Evolutionary conservation across 2,329 filamentous ascomycete genomes (phyloP).

Genomic region (Venturia nashicola): DNA sequence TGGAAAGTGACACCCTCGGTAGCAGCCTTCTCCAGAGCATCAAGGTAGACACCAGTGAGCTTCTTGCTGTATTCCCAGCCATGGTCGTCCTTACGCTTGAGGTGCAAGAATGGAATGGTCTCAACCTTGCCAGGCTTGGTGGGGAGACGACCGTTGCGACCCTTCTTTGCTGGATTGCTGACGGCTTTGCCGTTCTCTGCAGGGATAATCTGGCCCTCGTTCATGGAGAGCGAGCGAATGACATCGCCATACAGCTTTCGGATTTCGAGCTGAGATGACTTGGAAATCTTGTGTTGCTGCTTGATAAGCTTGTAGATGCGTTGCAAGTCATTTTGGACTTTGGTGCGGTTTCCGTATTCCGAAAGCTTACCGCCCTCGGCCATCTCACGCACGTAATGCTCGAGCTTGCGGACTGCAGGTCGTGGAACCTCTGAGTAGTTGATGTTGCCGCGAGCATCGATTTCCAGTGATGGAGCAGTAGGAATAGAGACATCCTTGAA

Average conservation of each 20-base stretch:
- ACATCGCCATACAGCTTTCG: slow-evolving; percentile 91
- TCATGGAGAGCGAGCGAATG: slow-evolving; percentile 90
- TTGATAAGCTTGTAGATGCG: slow-evolving; percentile 97
- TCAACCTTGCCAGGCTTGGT: slow-evolving; percentile 80
- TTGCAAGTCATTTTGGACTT: slow-evolving; percentile 90
- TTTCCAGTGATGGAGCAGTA: slow-evolving; percentile 82
- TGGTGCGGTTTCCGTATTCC: slow-evolving; percentile 94
- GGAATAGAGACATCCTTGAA: slow-evolving; percentile 95
- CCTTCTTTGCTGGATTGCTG: slow-evolving; percentile 46
- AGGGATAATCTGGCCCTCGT: slow-evolving; percentile 91
- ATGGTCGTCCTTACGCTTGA: slow-evolving; percentile 86
- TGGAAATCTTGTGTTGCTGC: slow-evolving; percentile 95
- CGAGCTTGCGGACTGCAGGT: slow-evolving; percentile 84
- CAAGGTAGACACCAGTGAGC: slow-evolving; percentile 83
- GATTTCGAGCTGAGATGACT: slow-evolving; percentile 91
- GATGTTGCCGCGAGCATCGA: slow-evolving; percentile 85
- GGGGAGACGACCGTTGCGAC: slow-evolving; percentile 37
- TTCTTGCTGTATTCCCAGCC: slow-evolving; percentile 99
- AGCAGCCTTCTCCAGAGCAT: slow-evolving; percentile 81
- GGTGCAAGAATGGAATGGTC: slow-evolving; percentile 92
- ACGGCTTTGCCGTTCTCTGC: slow-evolving; percentile 62
- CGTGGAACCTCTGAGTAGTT: slow-evolving; percentile 82
- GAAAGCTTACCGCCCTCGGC: slow-evolving; percentile 96
- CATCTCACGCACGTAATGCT: slow-evolving; percentile 98
- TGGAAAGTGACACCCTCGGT: slow-evolving; percentile 80